Evolutionary conservation across 2,329 filamentous ascomycete genomes (phyloP).

Genomic region (Neopestalotiopsis rosae): DNA sequence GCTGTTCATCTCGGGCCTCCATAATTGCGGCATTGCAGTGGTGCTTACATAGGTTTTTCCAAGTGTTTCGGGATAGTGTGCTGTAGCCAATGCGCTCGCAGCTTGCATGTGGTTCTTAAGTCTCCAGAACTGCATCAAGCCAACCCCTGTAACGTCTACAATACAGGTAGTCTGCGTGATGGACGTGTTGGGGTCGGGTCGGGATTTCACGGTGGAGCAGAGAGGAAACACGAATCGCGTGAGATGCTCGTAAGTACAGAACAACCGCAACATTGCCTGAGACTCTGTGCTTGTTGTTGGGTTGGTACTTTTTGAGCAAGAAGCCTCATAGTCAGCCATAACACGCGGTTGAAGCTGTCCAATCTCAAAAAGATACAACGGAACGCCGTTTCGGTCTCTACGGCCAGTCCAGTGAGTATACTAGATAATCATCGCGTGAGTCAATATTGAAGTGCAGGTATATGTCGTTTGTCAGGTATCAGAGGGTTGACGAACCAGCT

Average conservation of each 20-base stretch:
- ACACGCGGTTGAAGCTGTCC: neutral
- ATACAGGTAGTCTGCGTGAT: constrained; percentile 1
- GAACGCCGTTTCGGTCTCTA: neutral
- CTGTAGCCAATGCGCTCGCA: neutral
- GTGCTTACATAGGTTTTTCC: constrained; percentile 1
- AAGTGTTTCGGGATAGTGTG: neutral
- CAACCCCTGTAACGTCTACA: neutral
- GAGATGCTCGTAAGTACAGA: neutral
- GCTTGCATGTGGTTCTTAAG: neutral
- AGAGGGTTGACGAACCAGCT: neutral
- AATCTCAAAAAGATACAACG: neutral
- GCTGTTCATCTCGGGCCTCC: too few relatives aligned
- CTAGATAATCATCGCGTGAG: neutral
- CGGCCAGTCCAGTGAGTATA: neutral
- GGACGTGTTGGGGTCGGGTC: neutral
- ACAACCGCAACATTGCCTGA: neutral
- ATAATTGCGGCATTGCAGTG: neutral
- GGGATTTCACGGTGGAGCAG: neutral
- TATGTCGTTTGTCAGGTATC: neutral
- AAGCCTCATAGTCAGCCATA: neutral
- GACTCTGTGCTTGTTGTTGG: neutral
- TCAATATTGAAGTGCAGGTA: neutral
- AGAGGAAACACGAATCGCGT: neutral
- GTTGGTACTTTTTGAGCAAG: too few relatives aligned
- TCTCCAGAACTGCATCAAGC: neutral